These are phyloP conservation scores for Kazachstania bromeliacearum DNA, from an alignment of 805 yeast genomes.

Conservation along the genomic window DNA sequence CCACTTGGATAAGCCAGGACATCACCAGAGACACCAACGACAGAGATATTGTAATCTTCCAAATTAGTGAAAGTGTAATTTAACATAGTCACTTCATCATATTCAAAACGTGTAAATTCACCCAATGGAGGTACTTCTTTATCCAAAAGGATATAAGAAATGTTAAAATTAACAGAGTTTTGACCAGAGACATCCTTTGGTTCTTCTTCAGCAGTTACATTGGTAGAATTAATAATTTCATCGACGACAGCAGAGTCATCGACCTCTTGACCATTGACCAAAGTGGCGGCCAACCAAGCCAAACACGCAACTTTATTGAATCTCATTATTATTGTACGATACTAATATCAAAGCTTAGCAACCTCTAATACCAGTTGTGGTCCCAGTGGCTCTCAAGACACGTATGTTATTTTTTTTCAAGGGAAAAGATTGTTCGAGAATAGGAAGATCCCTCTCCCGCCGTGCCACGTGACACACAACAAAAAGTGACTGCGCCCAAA, in stretches of 20 bases:
- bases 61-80: slow-evolving; percentile 44
- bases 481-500: no score
- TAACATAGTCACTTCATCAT: slow-evolving; percentile 46
- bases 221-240: slow-evolving; percentile 1
- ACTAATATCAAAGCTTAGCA: no score
- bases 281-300: slow-evolving; percentile 3
- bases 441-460: no score
- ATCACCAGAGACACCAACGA: slow-evolving; percentile 64
- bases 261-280: slow-evolving; percentile 5
- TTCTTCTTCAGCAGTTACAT: slow-evolving; percentile 1
- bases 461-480: no score
- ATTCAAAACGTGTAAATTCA: slow-evolving; percentile 36
- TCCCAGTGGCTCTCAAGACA: no score
- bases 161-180: slow-evolving; percentile 31
- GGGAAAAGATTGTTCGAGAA: no score
- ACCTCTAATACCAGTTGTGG: no score
- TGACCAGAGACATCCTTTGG: slow-evolving; percentile 5
- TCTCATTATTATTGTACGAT: slow-evolving; percentile 8
- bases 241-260: not conserved
- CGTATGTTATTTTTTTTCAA: no score
- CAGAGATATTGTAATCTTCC: slow-evolving; percentile 40
- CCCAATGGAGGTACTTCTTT: slow-evolving; percentile 32
- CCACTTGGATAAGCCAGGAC: slow-evolving; percentile 48
- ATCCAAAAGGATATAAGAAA: slow-evolving; percentile 42
- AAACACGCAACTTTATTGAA: slow-evolving; percentile 5